These are phyloP conservation scores for apple (Malus domestica) DNA, from an alignment of 306 rosid genomes.

Conservation along the genomic window ASM211411v1 NC_041795.1:34543501-34544000, in stretches of 20 bases:
- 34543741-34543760: constrained; percentile 63
- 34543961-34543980: neutral
- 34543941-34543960: neutral
- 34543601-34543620: constrained; percentile 35
- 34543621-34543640: constrained; percentile 36
- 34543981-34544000: neutral
- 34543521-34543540: neutral
- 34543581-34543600: constrained; percentile 34
- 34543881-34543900: neutral
- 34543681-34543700: constrained; percentile 9
- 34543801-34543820: neutral
- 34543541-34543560: constrained; percentile 35
- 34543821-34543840: neutral
- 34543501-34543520: neutral
- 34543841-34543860: neutral
- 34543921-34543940: neutral
- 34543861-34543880: constrained; percentile 8
- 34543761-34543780: constrained; percentile 78
- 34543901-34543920: neutral
- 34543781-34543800: neutral
- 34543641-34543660: constrained; percentile 1
- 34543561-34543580: neutral
- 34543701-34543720: constrained; percentile 26
- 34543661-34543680: constrained; percentile 25
- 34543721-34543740: constrained; percentile 77